Base-by-base conservation (phyloP, 2,329 filamentous ascomycete genomes). In the Hymenoscyphus linearis region DNA sequence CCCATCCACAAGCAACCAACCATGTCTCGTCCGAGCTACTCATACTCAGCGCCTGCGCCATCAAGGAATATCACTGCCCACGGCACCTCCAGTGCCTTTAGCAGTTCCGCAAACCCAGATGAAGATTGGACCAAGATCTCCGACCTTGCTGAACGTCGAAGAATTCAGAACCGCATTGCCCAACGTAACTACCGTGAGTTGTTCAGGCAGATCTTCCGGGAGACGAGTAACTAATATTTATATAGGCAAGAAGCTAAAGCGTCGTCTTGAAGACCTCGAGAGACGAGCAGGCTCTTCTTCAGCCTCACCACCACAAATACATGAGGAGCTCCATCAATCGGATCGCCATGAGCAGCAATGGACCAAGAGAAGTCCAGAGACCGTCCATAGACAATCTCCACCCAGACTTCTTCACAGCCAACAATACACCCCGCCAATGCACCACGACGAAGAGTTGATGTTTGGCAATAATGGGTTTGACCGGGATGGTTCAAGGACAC, bases 81-180 rank as follows among this genome's bases (percentile, higher is more conserved):
- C 73, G 88, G 87, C 74, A 96, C 90, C 64, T 96, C 91, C 79
- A 96, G 91, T 78, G 93, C 93, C 69, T 96, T 96, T 81, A 96
- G 91, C 78, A 89, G 89, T 71, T 96, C 91, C 66, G 93, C 93
- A 70, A 96, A 96, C 75, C 90, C 93, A 60, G 93, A 97, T 73
- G 93, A 98, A 79, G 93, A 98, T 79, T 98, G 93, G 93, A 97
- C 93, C 74, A 96, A 97, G 85, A 96, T 98, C 75, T 96, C 93
- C 61, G 93, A 98, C 76, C 87, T 98, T 63, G 93, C 93, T 57
- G 93, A 98, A 79, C 87, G 95, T 73, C 83, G 93, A 71, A 85
- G 93, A 74, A 96, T 97, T 79, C 93, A 98, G 78, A 98, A 98
- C 79, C 87, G 93, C 69, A 97, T 98, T 82, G 93, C 93, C 68